Percentiles rank a stretch among this genome's conserved stretches.
Conservation (phyloP, 192 early-diverging fungal genomes). For the Podila clonocystis region DNA sequence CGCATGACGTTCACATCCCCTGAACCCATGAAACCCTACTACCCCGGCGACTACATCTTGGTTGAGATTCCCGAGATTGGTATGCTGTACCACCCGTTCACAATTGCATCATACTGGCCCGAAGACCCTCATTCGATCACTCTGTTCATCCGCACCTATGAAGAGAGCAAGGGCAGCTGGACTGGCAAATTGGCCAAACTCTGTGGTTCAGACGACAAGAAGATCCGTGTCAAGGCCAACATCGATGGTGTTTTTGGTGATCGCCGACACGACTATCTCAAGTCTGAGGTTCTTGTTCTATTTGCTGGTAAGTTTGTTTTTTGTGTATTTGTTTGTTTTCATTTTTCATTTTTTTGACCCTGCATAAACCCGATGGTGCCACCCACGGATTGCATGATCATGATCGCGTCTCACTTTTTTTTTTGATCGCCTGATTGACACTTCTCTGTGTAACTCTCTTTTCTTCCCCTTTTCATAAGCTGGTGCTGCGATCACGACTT, state of each 20-base stretch:
- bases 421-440: not conserved
- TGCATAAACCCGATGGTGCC: not conserved
- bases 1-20: slow-evolving; percentile 33
- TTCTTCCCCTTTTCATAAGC: slow-evolving; percentile 11
- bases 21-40: slow-evolving; percentile 52
- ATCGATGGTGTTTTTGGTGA: slow-evolving; percentile 51
- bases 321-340: not conserved
- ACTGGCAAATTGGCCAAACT: slow-evolving; percentile 22
- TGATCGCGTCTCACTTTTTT: not conserved
- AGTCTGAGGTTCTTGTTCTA: slow-evolving; percentile 36
- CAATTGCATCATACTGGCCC: slow-evolving; percentile 43
- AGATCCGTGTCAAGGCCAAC: slow-evolving; percentile 20
- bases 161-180: slow-evolving; percentile 30
- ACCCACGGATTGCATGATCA: too few species aligned
- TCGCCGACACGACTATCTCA: slow-evolving; percentile 46
- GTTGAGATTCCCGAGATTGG: slow-evolving; percentile 41
- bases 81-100: slow-evolving; percentile 36
- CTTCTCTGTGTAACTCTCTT: not conserved
- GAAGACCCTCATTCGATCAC: slow-evolving; percentile 37
- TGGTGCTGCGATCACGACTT: slow-evolving; percentile 45
- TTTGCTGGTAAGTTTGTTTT: slow-evolving; percentile 36
- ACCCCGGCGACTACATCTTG: slow-evolving; percentile 47
- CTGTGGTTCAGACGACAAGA: slow-evolving; percentile 39
- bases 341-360: not conserved
- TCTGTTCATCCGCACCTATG: slow-evolving; percentile 34